Evolutionary conservation across 768 basidiomycete species (phyloP).

Genomic region (Trametopsis cervina): DNA sequence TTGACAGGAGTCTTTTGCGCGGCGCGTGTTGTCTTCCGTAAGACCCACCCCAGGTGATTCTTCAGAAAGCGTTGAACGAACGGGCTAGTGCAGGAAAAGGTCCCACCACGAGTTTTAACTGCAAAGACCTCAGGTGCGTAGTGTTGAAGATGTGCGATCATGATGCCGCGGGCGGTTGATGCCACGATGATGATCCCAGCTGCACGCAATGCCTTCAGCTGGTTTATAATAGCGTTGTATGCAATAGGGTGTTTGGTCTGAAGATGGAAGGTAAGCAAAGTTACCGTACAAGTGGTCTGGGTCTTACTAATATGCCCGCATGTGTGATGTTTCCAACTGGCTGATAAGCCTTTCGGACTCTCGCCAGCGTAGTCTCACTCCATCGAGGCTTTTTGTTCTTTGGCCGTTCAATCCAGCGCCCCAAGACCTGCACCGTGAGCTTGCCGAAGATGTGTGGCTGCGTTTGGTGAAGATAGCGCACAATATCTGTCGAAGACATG

Average conservation of each 20-base stretch:
- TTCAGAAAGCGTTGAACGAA: constrained; percentile 21
- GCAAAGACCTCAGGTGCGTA: constrained; percentile 23
- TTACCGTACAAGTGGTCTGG: background rate
- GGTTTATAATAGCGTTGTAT: background rate
- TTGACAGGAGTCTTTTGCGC: constrained; percentile 30
- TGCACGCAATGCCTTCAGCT: background rate
- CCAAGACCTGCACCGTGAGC: background rate
- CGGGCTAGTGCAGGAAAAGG: constrained; percentile 24
- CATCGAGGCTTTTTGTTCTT: background rate
- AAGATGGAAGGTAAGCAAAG: background rate
- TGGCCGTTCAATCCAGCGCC: background rate
- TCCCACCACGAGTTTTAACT: constrained; percentile 19
- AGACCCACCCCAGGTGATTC: constrained; percentile 20
- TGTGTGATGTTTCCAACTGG: background rate
- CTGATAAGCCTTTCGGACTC: background rate
- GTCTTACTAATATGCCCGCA: background rate
- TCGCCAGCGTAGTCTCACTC: background rate
- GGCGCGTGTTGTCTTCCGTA: constrained; percentile 24
- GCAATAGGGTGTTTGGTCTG: background rate
- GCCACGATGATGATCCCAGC: constrained; percentile 7
- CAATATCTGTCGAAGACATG: background rate
- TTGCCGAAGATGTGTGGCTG: background rate
- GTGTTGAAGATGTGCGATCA: constrained; percentile 22
- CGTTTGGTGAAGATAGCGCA: background rate
- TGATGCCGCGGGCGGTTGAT: constrained; percentile 22